These are phyloP conservation scores for Xylaria acuta DNA, from an alignment of 495 filamentous ascomycete species.

Conservation along the genomic window DNA sequence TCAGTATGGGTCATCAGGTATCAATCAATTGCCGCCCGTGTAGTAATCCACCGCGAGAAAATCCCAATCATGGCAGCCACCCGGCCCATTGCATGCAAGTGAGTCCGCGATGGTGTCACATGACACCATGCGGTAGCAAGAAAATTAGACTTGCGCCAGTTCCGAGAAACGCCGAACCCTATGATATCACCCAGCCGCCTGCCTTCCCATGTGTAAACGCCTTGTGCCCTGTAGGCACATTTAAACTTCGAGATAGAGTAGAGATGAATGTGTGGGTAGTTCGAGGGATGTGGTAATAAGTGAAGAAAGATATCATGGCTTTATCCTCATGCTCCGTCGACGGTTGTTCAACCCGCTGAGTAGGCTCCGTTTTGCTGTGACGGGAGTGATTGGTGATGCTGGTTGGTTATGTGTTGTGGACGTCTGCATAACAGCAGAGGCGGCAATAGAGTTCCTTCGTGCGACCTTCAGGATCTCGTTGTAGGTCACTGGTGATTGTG, in stretches of 20 bases:
- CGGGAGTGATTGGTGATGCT: conserved; percentile 33
- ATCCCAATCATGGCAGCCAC: conserved; percentile 2
- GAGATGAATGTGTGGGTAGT: background rate
- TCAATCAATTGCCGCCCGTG: conserved; percentile 25
- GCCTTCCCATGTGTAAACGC: conserved; percentile 18
- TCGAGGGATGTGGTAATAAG: background rate
- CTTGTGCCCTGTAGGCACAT: conserved; percentile 2
- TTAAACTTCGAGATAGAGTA: conserved; percentile 9
- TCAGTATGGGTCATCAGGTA: conserved; percentile 26
- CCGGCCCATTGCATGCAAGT: conserved; percentile 9
- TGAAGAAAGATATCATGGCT: conserved; percentile 28
- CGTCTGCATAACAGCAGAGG: conserved; percentile 27
- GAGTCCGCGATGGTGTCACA: conserved; percentile 12
- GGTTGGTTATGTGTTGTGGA: conserved; percentile 23
- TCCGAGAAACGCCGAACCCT: conserved; percentile 23
- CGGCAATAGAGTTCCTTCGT: conserved; percentile 44
- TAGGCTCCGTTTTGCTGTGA: conserved; percentile 44
- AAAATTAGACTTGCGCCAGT: conserved; percentile 18
- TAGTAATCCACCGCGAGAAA: conserved; percentile 16
- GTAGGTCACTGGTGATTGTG: conserved; percentile 47
- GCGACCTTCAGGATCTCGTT: conserved; percentile 45
- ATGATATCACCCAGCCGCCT: conserved; percentile 22
- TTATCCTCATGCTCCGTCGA: conserved; percentile 48
- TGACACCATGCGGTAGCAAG: conserved; percentile 16
- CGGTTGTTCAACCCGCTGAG: conserved; percentile 47